Conservation (phyloP, 495 filamentous ascomycete genomes). For the Gamarada debralockiae region DNA sequence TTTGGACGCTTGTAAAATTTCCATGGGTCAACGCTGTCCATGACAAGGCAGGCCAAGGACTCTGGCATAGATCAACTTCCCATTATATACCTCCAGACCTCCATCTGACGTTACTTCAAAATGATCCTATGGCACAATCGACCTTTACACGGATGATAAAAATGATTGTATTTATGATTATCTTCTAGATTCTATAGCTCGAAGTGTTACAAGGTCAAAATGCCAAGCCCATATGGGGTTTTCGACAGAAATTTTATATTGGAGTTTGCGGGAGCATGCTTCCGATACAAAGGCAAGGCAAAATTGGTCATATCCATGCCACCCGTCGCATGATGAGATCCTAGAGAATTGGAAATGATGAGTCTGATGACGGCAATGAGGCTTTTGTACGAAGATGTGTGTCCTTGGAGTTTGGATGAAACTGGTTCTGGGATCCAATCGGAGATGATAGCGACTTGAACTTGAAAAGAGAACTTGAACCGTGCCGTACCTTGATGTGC, state of each 20-base stretch:
- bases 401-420: background rate
- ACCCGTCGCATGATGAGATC: too few species aligned
- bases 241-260: conserved; percentile 7
- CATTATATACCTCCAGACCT: conserved; percentile 1
- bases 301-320: too few species aligned
- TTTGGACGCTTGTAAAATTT: conserved; percentile 7
- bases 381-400: too few species aligned
- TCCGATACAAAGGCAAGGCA: too few species aligned
- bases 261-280: background rate
- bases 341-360: too few species aligned
- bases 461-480: too few species aligned
- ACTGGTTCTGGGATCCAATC: background rate
- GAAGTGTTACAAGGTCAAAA: too few species aligned
- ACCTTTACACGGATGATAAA: background rate
- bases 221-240: background rate
- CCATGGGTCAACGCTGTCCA: conserved; percentile 15
- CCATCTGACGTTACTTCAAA: background rate
- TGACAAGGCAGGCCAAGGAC: conserved; percentile 1
- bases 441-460: background rate
- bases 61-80: conserved; percentile 8
- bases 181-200: too few species aligned
- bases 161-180: background rate
- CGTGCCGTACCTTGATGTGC: too few species aligned
- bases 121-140: background rate
- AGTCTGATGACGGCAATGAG: too few species aligned